Evolutionary conservation across 2,329 filamentous ascomycete species (phyloP).

Genomic region (Septoria petroselini): DNA sequence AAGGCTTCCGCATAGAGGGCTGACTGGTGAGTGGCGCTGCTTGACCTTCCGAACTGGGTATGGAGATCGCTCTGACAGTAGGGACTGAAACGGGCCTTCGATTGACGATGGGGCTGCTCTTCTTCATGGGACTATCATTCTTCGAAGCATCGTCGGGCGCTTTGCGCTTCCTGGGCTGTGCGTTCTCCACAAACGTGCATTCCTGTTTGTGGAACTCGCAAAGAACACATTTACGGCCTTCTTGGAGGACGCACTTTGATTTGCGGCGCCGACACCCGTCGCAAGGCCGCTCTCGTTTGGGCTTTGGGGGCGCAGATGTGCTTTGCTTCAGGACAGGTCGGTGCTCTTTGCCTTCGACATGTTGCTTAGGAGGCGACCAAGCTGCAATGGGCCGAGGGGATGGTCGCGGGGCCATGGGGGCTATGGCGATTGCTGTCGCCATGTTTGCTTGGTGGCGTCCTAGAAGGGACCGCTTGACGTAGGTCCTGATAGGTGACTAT

Average conservation of each 20-base stretch:
- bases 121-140: slow-evolving; percentile 24
- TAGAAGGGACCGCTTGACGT: slow-evolving; percentile 21
- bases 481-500: slow-evolving; percentile 22
- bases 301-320: slow-evolving; percentile 27
- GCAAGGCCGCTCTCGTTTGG: slow-evolving; percentile 49
- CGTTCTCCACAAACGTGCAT: slow-evolving; percentile 74
- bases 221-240: slow-evolving; percentile 68
- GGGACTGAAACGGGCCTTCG: slow-evolving; percentile 18
- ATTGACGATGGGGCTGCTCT: slow-evolving; percentile 26
- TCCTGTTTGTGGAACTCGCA: slow-evolving; percentile 76
- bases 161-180: slow-evolving; percentile 76
- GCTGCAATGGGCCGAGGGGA: slow-evolving; percentile 47
- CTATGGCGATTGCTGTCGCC: slow-evolving; percentile 50
- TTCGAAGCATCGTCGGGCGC: slow-evolving; percentile 52
- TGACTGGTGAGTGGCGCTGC: slow-evolving; percentile 12
- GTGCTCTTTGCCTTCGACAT: slow-evolving; percentile 45
- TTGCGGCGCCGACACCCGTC: slow-evolving; percentile 72
- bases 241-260: slow-evolving; percentile 73
- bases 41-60: slow-evolving; percentile 1
- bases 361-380: slow-evolving; percentile 43
- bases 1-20: slow-evolving; percentile 32
- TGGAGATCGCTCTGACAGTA: slow-evolving; percentile 3
- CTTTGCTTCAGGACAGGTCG: slow-evolving; percentile 38
- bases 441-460: slow-evolving; percentile 31
- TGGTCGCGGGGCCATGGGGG: slow-evolving; percentile 47